Conservation (phyloP, 306 rosid species). For the Cicer yamashitae region DNA sequence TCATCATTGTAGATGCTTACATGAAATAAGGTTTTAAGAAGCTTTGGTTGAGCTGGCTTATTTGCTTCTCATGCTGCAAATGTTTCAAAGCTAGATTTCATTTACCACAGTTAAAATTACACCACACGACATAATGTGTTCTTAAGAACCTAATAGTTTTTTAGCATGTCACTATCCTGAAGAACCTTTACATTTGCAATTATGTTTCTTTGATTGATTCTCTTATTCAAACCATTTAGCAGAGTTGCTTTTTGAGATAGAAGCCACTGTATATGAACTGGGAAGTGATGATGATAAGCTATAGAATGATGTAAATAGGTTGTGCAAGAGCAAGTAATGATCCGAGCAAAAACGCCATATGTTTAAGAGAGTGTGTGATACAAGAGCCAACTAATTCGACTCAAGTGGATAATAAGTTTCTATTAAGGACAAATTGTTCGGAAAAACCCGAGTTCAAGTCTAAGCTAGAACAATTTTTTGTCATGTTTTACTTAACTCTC, state of each 20-base stretch:
- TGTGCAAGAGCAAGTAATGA: too few species aligned
- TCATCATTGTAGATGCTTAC: constrained; percentile 24
- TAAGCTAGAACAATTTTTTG: too few species aligned
- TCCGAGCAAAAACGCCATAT: too few species aligned
- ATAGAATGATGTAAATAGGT: too few species aligned
- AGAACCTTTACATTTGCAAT: constrained; percentile 52
- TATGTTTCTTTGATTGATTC: constrained; percentile 51
- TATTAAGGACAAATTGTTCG: too few species aligned
- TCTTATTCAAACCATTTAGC: constrained; percentile 59
- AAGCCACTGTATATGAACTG: constrained; percentile 45
- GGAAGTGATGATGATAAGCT: constrained; percentile 47
- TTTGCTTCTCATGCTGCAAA: constrained; percentile 37
- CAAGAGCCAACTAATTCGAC: constrained; percentile 5
- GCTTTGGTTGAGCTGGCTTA: constrained; percentile 43
- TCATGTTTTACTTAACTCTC: too few species aligned
- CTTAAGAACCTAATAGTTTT: constrained; percentile 59
- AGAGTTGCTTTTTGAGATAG: constrained; percentile 54
- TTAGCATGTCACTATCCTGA: constrained; percentile 63
- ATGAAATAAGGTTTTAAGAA: constrained; percentile 41
- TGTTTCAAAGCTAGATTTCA: constrained; percentile 39
- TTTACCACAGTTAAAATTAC: constrained; percentile 44
- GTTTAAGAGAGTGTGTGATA: too few species aligned
- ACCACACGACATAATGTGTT: constrained; percentile 51
- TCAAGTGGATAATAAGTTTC: too few species aligned
- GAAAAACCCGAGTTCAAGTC: too few species aligned